Evolutionary conservation across 2,329 filamentous ascomycete species (phyloP), one percentile per base, ranked within the genome.

Genomic region (Parastagonospora avenae): DNA sequence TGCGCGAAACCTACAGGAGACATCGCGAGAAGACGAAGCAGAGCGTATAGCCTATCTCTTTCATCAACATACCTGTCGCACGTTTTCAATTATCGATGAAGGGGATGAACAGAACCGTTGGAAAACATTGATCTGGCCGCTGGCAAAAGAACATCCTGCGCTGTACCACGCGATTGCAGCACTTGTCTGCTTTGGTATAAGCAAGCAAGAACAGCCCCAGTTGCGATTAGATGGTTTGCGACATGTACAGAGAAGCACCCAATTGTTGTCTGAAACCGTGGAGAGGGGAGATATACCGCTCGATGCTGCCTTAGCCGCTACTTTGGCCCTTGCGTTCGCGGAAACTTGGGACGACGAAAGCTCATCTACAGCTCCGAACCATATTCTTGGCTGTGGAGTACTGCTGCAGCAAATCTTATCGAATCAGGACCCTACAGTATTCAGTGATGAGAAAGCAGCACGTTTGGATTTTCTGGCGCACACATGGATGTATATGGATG

Each of bases 401-500:
- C 69, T 89, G 29, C 79, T 89, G 40, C 80, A 82, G 42, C 81
- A 83, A 62, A 81, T 84, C 4, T 67, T 88, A 12, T 71, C 74
- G 32, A 70, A 77, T 50, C 75, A 79, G 58, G 63, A 72, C 55
- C 63, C 60, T 32, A 58, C 67, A 2, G 61, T 73, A 42, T 54
- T 70, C 30, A 59, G 60, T 11, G 77, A 74, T 2, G 59, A 66
- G 11, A 48, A 57, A 8, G 51, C 57, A 8, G 74, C 78, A 31
- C 75, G 84, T 4, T 73, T 88, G 28, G 82, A 81, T 41, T 89
- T 89, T 60, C 73, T 90, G 12, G 85, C 83, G 69, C 88, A 88
- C 63, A 85, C 83, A 4, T 89, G 84, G 83, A 79, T 88, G 8
- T 90, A 89, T 60, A 86, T 88, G 81, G 85, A 89, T 66, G 86